Conservation (phyloP, 495 filamentous ascomycete species). For the Hypoxylon subgilvum region DNA sequence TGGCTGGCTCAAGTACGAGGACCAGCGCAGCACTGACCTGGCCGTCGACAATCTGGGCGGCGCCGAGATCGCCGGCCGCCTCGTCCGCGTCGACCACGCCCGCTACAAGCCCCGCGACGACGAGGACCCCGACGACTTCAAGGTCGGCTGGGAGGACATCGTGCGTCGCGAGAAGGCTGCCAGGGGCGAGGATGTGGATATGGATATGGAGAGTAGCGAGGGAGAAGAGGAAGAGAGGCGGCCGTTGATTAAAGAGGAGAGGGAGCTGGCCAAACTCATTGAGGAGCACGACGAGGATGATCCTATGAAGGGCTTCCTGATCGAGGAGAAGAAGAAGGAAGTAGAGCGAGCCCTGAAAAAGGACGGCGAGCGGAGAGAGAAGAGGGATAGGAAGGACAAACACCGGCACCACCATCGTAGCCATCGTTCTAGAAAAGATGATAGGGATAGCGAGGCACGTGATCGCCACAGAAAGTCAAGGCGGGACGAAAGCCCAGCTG, state of each 20-base stretch:
- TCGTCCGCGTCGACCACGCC: constrained; percentile 88
- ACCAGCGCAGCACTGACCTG: constrained; percentile 93
- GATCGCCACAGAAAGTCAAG: constrained; percentile 34
- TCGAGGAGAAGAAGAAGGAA: constrained; percentile 89
- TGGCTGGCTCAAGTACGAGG: constrained; percentile 96
- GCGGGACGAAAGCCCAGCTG: constrained; percentile 31
- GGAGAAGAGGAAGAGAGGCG: constrained; percentile 49
- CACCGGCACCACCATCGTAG: constrained; percentile 63
- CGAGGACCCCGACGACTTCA: constrained; percentile 71
- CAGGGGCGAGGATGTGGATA: constrained; percentile 41
- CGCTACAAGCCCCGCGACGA: constrained; percentile 88
- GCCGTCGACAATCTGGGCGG: constrained; percentile 96
- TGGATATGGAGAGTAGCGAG: constrained; percentile 49
- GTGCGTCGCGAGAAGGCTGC: constrained; percentile 43
- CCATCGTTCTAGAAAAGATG: constrained; percentile 45
- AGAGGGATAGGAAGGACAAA: constrained; percentile 49
- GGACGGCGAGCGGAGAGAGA: constrained; percentile 50
- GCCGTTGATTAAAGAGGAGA: constrained; percentile 66
- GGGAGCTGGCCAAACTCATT: constrained; percentile 76
- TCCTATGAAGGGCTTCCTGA: constrained; percentile 91
- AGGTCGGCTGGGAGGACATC: constrained; percentile 55
- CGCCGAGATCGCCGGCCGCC: constrained; percentile 77
- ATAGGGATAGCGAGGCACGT: constrained; percentile 27
- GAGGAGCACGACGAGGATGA: constrained; percentile 90
- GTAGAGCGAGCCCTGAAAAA: constrained; percentile 71